A percentile compares a stretch with the other conserved stretches of the same genome.
phyloP scores from a whole-genome alignment of 2,329 filamentous ascomycete genomes.

The Lachnum nothofagi region DNA sequence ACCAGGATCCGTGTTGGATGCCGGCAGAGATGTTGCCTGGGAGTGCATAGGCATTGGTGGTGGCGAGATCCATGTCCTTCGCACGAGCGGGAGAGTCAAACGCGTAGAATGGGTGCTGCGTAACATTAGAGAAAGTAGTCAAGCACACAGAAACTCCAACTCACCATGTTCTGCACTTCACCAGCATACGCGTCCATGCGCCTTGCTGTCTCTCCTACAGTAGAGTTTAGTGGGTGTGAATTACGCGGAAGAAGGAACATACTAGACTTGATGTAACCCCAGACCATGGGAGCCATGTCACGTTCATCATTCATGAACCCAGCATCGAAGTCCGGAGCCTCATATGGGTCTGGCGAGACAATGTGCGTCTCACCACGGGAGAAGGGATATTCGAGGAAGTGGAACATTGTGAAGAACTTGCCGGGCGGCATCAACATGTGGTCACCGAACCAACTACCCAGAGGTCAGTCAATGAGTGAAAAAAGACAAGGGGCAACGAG shows the following conservation, averaged over 20 bases:
- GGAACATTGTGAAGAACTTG: slow-evolving; percentile 50
- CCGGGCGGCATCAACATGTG: slow-evolving; percentile 50
- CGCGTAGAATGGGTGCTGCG: slow-evolving; percentile 65
- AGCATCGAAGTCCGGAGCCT: slow-evolving; percentile 69
- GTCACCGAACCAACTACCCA: slow-evolving; percentile 50
- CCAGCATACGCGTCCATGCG: slow-evolving; percentile 50
- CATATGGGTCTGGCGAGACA: slow-evolving; percentile 59
- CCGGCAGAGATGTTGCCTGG: slow-evolving; percentile 41
- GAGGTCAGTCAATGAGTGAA: slow-evolving; percentile 30
- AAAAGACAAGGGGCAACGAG: slow-evolving; percentile 32
- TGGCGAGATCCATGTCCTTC: slow-evolving; percentile 67
- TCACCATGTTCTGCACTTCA: slow-evolving; percentile 42
- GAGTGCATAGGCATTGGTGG: slow-evolving; percentile 70
- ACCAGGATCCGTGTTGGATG: slow-evolving; percentile 56
- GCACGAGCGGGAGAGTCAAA: slow-evolving; percentile 66
- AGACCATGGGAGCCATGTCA: slow-evolving; percentile 80
- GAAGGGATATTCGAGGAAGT: slow-evolving; percentile 56
- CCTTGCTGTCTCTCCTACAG: slow-evolving; percentile 56
- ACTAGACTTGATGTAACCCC: slow-evolving; percentile 54
- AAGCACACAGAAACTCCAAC: background rate
- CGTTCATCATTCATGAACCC: slow-evolving; percentile 83
- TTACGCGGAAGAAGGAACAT: slow-evolving; percentile 47
- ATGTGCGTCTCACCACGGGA: slow-evolving; percentile 59
- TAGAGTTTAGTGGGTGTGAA: slow-evolving; percentile 48
- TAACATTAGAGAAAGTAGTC: slow-evolving; percentile 27